Conservation (phyloP, 805 yeast species). For the Saccharomycopsis vini region DNA sequence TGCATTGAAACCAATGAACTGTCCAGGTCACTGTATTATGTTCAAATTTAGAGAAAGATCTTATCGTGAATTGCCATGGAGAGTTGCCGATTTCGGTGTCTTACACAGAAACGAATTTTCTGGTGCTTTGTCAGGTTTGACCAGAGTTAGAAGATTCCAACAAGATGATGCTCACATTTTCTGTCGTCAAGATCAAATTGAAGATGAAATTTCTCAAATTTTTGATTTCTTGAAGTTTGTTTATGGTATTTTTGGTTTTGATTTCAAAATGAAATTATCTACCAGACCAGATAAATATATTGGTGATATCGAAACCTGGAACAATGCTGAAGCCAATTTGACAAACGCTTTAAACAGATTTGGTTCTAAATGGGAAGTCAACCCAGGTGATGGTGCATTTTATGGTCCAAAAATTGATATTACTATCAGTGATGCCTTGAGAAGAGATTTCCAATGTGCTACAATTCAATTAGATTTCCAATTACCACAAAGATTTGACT, state of each 20-base stretch:
- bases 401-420: conserved; percentile 95
- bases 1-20: conserved; percentile 95
- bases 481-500: conserved; percentile 86
- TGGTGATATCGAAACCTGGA: conserved; percentile 93
- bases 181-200: conserved; percentile 90
- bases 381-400: conserved; percentile 96
- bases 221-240: conserved; percentile 79
- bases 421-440: conserved; percentile 86
- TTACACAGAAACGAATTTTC: conserved; percentile 93
- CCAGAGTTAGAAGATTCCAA: conserved; percentile 97
- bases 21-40: conserved; percentile 93
- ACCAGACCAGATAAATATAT: conserved; percentile 96
- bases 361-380: conserved; percentile 89
- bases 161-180: conserved; percentile 98
- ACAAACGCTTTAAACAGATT: conserved; percentile 74
- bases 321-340: conserved; percentile 78
- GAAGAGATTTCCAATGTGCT: conserved; percentile 98
- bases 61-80: conserved; percentile 95
- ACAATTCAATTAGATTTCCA: conserved; percentile 98
- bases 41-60: conserved; percentile 91
- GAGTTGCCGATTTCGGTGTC: conserved; percentile 97
- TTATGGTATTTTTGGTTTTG: conserved; percentile 89
- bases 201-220: conserved; percentile 69
- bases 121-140: conserved; percentile 90
- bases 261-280: conserved; percentile 92